phyloP scores from a whole-genome alignment of 176 grass and related monocot genomes.

The Aegilops umbellulata region DNA sequence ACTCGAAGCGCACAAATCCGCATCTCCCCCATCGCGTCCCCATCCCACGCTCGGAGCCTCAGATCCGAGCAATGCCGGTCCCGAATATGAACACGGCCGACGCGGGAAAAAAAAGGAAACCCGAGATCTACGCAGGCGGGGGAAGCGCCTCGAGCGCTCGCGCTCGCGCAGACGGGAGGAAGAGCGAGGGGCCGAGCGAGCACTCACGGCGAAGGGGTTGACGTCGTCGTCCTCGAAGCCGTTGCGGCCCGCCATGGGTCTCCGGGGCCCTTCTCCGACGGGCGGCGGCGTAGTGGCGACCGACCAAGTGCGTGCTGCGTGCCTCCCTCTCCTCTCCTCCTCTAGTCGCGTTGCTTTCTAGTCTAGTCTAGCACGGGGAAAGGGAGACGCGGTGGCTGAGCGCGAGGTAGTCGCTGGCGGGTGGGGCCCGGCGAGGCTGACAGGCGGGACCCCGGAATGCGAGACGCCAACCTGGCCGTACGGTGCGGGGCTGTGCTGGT shows the following conservation, averaged over 20 bases:
- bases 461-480: constrained; percentile 27
- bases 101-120: background rate
- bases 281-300: constrained; percentile 17
- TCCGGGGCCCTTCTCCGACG: background rate
- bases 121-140: constrained; percentile 32
- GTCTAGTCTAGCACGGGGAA: constrained; percentile 5
- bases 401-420: background rate
- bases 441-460: background rate
- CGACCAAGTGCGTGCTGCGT: constrained; percentile 27
- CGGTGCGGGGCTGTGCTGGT: background rate
- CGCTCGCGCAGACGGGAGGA: background rate
- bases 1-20: constrained; percentile 6
- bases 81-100: background rate
- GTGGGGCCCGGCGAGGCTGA: background rate
- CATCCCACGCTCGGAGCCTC: no score
- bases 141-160: background rate
- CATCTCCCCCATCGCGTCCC: no score
- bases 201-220: constrained; percentile 90
- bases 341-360: constrained; percentile 16
- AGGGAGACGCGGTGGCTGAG: background rate
- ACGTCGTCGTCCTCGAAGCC: constrained; percentile 90
- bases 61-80: constrained; percentile 6
- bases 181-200: background rate
- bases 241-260: constrained; percentile 81
- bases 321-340: background rate